Percentiles rank a stretch among this genome's conserved stretches.
These are phyloP conservation scores for Cystofilobasidium ferigula DNA, from an alignment of 768 basidiomycete species.

Conservation along the genomic window DNA sequence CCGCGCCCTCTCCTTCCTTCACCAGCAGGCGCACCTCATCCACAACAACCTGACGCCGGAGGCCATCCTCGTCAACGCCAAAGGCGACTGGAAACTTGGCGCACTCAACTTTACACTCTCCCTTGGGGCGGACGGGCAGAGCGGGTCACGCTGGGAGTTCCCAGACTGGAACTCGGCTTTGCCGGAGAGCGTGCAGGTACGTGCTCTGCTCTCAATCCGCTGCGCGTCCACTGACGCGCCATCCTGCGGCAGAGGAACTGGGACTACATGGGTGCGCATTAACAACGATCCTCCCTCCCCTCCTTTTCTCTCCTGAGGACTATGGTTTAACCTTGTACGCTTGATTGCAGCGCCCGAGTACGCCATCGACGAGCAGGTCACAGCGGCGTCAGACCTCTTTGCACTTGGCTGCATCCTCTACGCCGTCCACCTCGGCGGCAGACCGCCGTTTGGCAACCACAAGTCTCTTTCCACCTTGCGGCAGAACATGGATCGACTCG, in stretches of 20 bases:
- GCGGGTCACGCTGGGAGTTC: constrained; percentile 69
- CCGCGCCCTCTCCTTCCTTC: constrained; percentile 57
- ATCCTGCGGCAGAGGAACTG: constrained; percentile 61
- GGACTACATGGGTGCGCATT: constrained; percentile 73
- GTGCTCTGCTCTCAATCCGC: not conserved
- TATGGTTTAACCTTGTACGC: not conserved
- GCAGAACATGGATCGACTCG: constrained; percentile 34
- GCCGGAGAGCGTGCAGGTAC: constrained; percentile 39
- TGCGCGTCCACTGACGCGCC: not conserved
- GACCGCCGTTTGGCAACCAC: constrained; percentile 76
- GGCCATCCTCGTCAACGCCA: constrained; percentile 74
- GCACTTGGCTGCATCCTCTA: constrained; percentile 75
- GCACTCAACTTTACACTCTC: constrained; percentile 7
- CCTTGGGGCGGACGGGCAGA: constrained; percentile 45
- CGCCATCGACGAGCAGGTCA: constrained; percentile 73
- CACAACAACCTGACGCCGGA: constrained; percentile 84
- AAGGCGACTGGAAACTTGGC: constrained; percentile 94
- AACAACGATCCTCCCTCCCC: not conserved
- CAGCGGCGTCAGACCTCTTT: constrained; percentile 76
- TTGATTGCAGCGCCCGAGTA: constrained; percentile 73
- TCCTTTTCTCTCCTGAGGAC: no score
- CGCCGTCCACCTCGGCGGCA: constrained; percentile 78
- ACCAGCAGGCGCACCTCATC: constrained; percentile 79
- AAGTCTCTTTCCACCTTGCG: constrained; percentile 37
- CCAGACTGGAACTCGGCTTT: constrained; percentile 73